Percentiles rank a stretch among this genome's conserved stretches.
Evolutionary conservation across 73 alveolate genomes (phyloP).

Genomic region (Paramecium pentaurelia): DNA sequence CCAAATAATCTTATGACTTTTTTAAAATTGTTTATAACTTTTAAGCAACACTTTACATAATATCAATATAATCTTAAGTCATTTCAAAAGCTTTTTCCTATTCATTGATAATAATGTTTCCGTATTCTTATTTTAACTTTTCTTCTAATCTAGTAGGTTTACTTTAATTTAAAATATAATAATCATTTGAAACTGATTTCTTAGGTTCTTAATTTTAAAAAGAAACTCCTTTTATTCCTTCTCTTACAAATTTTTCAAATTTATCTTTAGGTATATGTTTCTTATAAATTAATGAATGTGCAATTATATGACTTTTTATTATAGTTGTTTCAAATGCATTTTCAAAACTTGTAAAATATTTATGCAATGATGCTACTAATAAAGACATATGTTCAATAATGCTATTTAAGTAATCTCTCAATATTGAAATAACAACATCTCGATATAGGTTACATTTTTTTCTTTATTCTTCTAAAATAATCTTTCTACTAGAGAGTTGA

Average conservation of each 20-base stretch:
- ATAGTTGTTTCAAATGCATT: conserved; percentile 50
- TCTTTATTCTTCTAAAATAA: conserved; percentile 1
- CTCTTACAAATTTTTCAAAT: conserved; percentile 53
- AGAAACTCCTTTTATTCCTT: conserved; percentile 12
- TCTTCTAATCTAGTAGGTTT: conserved; percentile 11
- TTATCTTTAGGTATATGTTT: conserved; percentile 41
- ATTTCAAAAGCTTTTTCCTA: conserved; percentile 55
- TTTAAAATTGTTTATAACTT: background rate
- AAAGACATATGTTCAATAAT: conserved; percentile 54
- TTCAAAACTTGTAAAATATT: conserved; percentile 50
- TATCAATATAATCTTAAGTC: conserved; percentile 16
- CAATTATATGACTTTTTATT: conserved; percentile 46
- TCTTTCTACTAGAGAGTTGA: background rate
- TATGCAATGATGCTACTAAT: conserved; percentile 49
- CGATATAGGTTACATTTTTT: conserved; percentile 44
- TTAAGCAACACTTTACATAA: conserved; percentile 47
- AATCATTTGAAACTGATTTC: conserved; percentile 38
- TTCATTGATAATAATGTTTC: conserved; percentile 14
- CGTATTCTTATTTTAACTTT: background rate
- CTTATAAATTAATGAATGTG: conserved; percentile 46
- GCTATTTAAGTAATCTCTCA: conserved; percentile 31
- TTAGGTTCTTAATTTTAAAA: conserved; percentile 1
- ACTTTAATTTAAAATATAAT: background rate
- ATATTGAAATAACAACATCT: conserved; percentile 48
- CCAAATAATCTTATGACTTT: background rate